Base-by-base conservation (phyloP, 257 asterid genomes). In the Jacaranda mimosifolia region DNA sequence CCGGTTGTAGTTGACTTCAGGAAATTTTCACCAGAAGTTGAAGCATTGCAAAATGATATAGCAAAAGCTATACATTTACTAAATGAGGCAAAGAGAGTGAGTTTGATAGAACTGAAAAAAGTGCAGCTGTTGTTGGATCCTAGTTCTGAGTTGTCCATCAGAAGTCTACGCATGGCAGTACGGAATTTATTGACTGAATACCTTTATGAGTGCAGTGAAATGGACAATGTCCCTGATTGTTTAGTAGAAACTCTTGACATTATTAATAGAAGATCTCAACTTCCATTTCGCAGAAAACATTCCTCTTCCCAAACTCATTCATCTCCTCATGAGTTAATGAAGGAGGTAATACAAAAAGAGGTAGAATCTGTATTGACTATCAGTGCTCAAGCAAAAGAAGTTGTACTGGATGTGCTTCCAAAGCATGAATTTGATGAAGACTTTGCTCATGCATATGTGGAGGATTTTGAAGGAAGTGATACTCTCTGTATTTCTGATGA, bases 331-430 rank as follows among this genome's bases (percentile, higher is more conserved):
- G 82, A 77, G n/a, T 32, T 52, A 57, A 32, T 71, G 78, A 77
- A 84, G 59, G 88, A 88, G 66, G 87, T 77, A 57, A 79, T 90
- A 42, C 88, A 81, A 63, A 82, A 86, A 17, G 98, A 95, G 83
- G 78, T 89, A 15, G 94, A 90, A 74, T 79, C 70, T 73, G 83
- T 93, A 40, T 81, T 90, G 69, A 72, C 72, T 75, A 26, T 93
- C 64, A 91, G 97, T 83, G 96, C 98, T 84, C 96, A 90, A 86
- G 88, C 85, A 39, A 96, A 91, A 86, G 94, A 87, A 84, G 85
- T 91, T 78, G 80, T 90, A 9, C 85, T 88, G 83, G 87, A 88
- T 80, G 65, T 77, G 57, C 85, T 83, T 80, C 83, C 85, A 51
- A 85, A 83, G 73, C 83, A 83, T 72, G 88, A 80, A 67, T 82